Base-by-base conservation (phyloP, 2,329 filamentous ascomycete genomes). In the Coniosporium tulheliwenetii region DNA sequence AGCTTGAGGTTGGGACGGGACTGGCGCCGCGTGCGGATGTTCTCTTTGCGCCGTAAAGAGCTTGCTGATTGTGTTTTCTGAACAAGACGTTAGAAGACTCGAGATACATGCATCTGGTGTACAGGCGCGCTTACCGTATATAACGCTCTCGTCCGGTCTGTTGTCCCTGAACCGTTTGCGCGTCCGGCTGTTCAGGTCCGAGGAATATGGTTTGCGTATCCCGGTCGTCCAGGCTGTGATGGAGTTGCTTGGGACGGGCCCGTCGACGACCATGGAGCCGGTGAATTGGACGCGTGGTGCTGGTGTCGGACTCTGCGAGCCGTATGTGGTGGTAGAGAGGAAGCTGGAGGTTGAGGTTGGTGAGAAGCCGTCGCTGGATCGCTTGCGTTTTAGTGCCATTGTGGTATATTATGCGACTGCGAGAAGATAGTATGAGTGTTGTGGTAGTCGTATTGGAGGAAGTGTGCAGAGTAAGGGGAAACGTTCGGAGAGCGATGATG, bases 311-410 rank as follows among this genome's bases (percentile, higher is more conserved):
- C 52, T 53, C 34, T 54, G 54, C 10, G 54, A 47, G 9, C 12
- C 36, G 30, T 36, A 37, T 29, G 55, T 56, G 10, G 53, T 52
- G 37, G 55, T 50, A 26, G 52, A 52, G 41, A 52, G 49, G 43
- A 56, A 54, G 53, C 56, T 61, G 43, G 58, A 59, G 31, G 60
- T 56, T 36, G 65, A 62, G 31, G 64, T 52, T 13, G 67, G 62
- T 12, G 69, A 65, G 46, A 66, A 63, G 35, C 60, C 54, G 35
- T 48, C 44, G 36, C 49, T 47, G 30, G 70, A 72, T 36, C 71
- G 69, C 54, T 77, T 77, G 52, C 73, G 71, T 55, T 77, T 77
- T 54, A 70, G 59, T 15, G 63, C 60, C 72, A 77, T 76, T 13
- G 8, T 38, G 26, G n/a, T 16, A 43, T 41, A 16, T 32, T 2